Evolutionary conservation across 495 filamentous ascomycete species (phyloP), one percentile per base, ranked within the genome.

Genomic region (Penicillium nucicola): DNA sequence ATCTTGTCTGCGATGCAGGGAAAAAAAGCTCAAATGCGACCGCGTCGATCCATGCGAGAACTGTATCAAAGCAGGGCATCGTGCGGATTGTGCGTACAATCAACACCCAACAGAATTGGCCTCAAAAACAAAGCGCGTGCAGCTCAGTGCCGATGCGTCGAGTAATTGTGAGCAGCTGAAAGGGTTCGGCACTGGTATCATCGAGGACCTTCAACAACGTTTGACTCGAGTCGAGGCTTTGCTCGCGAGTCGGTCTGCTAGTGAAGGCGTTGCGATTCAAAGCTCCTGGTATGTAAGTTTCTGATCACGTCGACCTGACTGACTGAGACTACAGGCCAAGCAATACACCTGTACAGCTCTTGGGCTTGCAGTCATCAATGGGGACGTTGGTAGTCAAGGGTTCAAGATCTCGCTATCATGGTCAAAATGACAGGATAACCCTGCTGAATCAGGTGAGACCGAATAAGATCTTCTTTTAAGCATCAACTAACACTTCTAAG

Each of bases 11-110:
- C 59, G 62, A n/a, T 68, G 65, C 49, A 39, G 65, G 33, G 55
- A 61, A 20, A 65, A 65, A 34, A 68, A 68, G 51, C 43, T 68
- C 14, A 68, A 63, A 51, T 68, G 65, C 50, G 62, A 68, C 40
- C 59, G 65, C 0, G 39, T 48, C 2, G 23, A 46, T n/a, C 61
- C 65, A 5, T 68, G 65, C 30, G 42, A 59, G 45, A 68, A 68
- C 35, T 68, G 65, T 51, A 52, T 36, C 17, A 61, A 58, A 42
- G 57, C 57, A 11, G 58, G 45, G 4, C 60, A 56, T 15, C 41
- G 38, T 2, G 32, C 52, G 1, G 50, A 57, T 6, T 66, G 63
- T 44, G 36, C 45, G 1, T 66, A 60, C 19, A 55, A 53, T 23
- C 50, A 56, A 13, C 48, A 49, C 12, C 45, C 52, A 5, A 17